Conservation (phyloP, 2,329 filamentous ascomycete genomes). For the Stagonosporopsis vannaccii region DNA sequence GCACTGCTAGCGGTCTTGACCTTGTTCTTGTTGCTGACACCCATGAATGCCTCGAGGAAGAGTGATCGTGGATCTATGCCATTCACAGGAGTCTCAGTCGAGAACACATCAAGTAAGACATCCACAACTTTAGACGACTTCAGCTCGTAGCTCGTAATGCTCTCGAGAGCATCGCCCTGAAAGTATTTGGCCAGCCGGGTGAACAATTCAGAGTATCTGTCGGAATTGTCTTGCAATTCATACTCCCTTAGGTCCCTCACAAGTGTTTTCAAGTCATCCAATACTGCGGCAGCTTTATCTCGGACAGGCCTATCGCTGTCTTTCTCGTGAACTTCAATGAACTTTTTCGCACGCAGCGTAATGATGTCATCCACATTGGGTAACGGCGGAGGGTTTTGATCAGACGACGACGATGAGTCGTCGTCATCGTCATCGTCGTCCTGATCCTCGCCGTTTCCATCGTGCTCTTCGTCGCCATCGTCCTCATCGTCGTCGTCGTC, state of each 20-base stretch:
- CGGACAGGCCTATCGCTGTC: constrained; percentile 77
- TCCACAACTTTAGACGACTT: constrained; percentile 90
- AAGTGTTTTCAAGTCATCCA: constrained; percentile 74
- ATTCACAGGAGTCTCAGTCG: constrained; percentile 67
- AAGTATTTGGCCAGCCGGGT: constrained; percentile 81
- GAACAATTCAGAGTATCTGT: constrained; percentile 72
- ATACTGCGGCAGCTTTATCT: constrained; percentile 77
- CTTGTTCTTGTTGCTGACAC: constrained; percentile 66
- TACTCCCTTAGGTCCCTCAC: constrained; percentile 75
- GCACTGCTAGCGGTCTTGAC: constrained; percentile 70
- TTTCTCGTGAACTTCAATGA: constrained; percentile 82
- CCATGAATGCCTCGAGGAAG: constrained; percentile 94
- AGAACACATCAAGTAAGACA: constrained; percentile 82
- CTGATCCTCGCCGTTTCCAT: constrained; percentile 61
- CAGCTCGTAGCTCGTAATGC: constrained; percentile 93
- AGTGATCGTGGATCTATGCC: constrained; percentile 72
- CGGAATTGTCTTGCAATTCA: constrained; percentile 61
- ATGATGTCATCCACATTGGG: constrained; percentile 74
- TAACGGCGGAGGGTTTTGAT: constrained; percentile 31
- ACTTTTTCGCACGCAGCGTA: constrained; percentile 77
- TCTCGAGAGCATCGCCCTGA: constrained; percentile 85
- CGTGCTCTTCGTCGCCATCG: constrained; percentile 60
- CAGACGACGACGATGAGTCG: constrained; percentile 65
- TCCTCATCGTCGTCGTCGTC: constrained; percentile 60
- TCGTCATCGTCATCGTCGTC: constrained; percentile 69